A percentile compares a stretch with the other conserved stretches of the same genome.
Conservation (phyloP, 805 yeast species). For the Hanseniaspora nectarophila region DNA sequence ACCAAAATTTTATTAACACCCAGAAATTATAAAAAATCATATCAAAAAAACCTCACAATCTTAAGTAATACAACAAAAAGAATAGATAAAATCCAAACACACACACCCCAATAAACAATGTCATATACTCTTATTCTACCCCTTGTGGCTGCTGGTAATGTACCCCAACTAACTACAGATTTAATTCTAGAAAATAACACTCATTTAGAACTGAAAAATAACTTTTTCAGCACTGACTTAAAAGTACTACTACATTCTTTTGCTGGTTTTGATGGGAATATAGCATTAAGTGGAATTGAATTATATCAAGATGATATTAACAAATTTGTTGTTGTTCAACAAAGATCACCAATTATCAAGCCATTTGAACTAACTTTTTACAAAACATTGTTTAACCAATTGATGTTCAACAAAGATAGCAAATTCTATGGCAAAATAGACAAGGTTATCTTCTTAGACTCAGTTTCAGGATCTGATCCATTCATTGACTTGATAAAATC, state of each 20-base stretch:
- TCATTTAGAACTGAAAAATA: conserved; percentile 37
- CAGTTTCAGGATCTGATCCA: conserved; percentile 50
- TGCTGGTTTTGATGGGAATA: conserved; percentile 40
- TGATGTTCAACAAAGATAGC: conserved; percentile 26
- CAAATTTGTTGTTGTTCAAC: conserved; percentile 54
- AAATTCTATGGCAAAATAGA: conserved; percentile 26
- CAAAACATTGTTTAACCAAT: conserved; percentile 38
- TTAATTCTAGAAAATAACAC: conserved; percentile 52
- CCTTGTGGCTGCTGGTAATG: conserved; percentile 73
- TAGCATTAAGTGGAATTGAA: conserved; percentile 54
- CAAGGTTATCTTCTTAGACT: conserved; percentile 49
- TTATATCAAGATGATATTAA: conserved; percentile 37
- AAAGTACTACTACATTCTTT: conserved; percentile 68
- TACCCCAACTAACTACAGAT: conserved; percentile 74
- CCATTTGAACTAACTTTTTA: conserved; percentile 43
- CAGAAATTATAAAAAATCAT: not conserved
- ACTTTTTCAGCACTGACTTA: conserved; percentile 21
- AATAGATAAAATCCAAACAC: too few relatives aligned
- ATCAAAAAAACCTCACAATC: not conserved
- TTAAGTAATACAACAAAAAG: too few relatives aligned
- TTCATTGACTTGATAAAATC: conserved; percentile 18
- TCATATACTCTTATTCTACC: conserved; percentile 52
- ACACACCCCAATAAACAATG: not conserved
- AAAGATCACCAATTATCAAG: conserved; percentile 74
- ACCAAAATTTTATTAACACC: not conserved